Evolutionary conservation across 2,329 filamentous ascomycete genomes (phyloP).

Genomic region (Stromatinia cepivora): DNA sequence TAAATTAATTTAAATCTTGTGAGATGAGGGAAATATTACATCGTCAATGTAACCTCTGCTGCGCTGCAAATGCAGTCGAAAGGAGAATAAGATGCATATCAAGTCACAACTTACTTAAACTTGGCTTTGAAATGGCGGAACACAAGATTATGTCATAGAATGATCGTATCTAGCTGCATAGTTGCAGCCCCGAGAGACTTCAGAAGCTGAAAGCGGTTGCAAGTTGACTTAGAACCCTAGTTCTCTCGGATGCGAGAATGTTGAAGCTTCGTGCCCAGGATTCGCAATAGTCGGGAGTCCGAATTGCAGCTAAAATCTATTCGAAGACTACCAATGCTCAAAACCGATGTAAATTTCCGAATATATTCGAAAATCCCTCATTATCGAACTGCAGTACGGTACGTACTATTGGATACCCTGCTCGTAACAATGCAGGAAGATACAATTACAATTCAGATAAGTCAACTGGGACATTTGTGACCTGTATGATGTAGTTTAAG

Average conservation of each 20-base stretch:
- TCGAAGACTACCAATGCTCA: not conserved
- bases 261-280: not conserved
- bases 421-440: not conserved
- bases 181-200: not conserved
- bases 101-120: not conserved
- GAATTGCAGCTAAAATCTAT: not conserved
- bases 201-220: not conserved
- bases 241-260: not conserved
- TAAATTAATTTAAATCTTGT: not conserved
- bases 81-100: not conserved
- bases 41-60: not conserved
- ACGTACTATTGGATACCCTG: not conserved
- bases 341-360: not conserved
- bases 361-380: not conserved
- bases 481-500: not conserved
- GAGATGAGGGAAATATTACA: not conserved
- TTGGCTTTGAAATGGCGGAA: not conserved
- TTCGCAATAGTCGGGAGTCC: not conserved
- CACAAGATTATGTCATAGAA: not conserved
- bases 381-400: not conserved
- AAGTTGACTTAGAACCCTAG: too few relatives aligned
- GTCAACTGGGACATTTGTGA: not conserved
- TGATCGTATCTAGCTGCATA: not conserved
- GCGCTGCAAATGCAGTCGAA: not conserved
- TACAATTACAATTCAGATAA: not conserved